Percentiles rank a stretch among this genome's conserved stretches.
phyloP scores from a whole-genome alignment of 2,329 filamentous ascomycete species.

The Coniochaeta prunicola region DNA sequence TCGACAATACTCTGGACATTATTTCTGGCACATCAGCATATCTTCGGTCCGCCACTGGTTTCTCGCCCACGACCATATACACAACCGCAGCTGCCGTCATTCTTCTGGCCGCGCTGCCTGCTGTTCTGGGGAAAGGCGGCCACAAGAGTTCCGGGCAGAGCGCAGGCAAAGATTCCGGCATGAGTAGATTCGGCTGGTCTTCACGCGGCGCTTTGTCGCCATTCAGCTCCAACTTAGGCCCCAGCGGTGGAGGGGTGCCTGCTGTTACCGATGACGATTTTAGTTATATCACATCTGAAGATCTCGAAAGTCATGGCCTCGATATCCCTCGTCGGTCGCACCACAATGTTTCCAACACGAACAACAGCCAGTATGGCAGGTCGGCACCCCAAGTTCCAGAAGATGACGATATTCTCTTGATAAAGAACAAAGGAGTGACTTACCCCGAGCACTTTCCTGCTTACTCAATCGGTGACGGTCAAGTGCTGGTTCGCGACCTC shows the following conservation, averaged over 20 bases:
- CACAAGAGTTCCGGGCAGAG: conserved; percentile 13
- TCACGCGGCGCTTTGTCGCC: conserved; percentile 37
- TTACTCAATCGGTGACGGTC: conserved; percentile 67
- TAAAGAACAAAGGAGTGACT: conserved; percentile 59
- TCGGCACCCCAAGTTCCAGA: conserved; percentile 22
- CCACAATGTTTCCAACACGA: conserved; percentile 5
- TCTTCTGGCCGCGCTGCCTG: conserved; percentile 39
- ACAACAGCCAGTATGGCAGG: conserved; percentile 7
- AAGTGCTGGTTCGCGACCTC: conserved; percentile 59
- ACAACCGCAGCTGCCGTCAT: conserved; percentile 40
- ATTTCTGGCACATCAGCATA: conserved; percentile 45
- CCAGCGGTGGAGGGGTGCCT: conserved; percentile 40
- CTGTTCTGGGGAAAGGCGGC: conserved; percentile 16
- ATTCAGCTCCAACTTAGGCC: conserved; percentile 36
- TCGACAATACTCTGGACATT: conserved; percentile 44
- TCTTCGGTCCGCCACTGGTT: conserved; percentile 40
- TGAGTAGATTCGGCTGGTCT: conserved; percentile 49
- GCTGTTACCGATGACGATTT: conserved; percentile 71
- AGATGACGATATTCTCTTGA: conserved; percentile 64
- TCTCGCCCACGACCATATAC: conserved; percentile 42
- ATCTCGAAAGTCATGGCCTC: conserved; percentile 44
- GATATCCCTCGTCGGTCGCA: conserved; percentile 22
- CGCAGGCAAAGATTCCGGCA: conserved; percentile 18
- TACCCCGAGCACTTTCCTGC: conserved; percentile 68
- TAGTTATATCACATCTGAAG: conserved; percentile 75